Base-by-base conservation (phyloP, 305 asterid species). In the Fraxinus dipetala region DNA sequence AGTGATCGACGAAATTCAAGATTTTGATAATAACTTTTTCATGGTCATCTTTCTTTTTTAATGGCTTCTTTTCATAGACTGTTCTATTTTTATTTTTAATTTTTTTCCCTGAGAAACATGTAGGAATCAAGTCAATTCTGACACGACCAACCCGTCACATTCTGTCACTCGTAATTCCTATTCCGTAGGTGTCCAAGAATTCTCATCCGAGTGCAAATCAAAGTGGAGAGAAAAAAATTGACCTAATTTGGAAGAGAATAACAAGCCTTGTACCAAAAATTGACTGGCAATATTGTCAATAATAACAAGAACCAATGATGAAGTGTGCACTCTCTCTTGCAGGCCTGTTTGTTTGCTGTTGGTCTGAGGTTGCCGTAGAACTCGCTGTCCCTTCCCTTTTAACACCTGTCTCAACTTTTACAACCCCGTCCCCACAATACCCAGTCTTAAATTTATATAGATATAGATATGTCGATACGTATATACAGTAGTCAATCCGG, bases 261-360 rank as follows among this genome's bases (percentile, higher is more conserved):
- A 24, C 30, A 54, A n/a, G 3, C 26, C 26, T n/a, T n/a, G 26
- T n/a, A 54, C 65, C 65, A n/a, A n/a, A 54, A 54, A 0, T 54
- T n/a, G 26, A 54, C 65, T 5, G 63, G 63, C 26, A 85, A 81
- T 84, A 81, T 85, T 86, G 84, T 40, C 77, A 80, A 85, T 80
- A 72, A 81, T 79, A 84, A 80, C 77, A 75, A 86, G 79, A 76
- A 78, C 86, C 88, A 88, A 88, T 89, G 82, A 88, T 89, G 85
- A 79, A 82, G 40, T 78, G 78, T 85, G 86, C 88, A 43, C 82
- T 78, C 80, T 70, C 76, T 69, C 77, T 74, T 84, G 87, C 85
- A 67, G 83, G 80, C 90, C 78, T 83, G 84, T 83, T 85, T 76
- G 48, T 83, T 85, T 76, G 84, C 76, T 82, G 84, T 83, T 85